A percentile compares a stretch with the other conserved stretches of the same genome.
Evolutionary conservation across 2,329 filamentous ascomycete genomes (phyloP).

Genomic region (Apiospora rasikravindrae): DNA sequence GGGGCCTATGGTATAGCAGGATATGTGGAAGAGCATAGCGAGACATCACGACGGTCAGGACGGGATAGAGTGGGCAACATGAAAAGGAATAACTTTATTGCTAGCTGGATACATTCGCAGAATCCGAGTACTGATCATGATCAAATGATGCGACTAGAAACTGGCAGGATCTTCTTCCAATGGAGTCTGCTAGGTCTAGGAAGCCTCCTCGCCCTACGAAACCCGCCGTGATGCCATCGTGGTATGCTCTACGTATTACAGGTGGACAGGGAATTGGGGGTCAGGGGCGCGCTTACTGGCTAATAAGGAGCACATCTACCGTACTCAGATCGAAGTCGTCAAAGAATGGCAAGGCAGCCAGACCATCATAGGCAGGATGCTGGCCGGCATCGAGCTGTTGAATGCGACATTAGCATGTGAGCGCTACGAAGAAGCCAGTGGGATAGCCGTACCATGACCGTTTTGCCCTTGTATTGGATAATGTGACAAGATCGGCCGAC

Average conservation of each 20-base stretch:
- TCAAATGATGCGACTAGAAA: constrained; percentile 11
- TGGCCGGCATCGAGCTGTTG: constrained; percentile 91
- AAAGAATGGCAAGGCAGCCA: constrained; percentile 93
- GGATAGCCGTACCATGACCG: constrained; percentile 79
- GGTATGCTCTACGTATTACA: constrained; percentile 23
- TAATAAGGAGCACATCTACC: constrained; percentile 95
- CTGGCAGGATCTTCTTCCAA: constrained; percentile 15
- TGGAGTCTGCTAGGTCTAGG: constrained; percentile 13
- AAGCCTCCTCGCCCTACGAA: constrained; percentile 34
- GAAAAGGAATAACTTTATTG: constrained; percentile 47
- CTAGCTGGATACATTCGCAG: constrained; percentile 43
- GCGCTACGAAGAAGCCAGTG: constrained; percentile 19
- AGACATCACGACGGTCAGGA: constrained; percentile 33
- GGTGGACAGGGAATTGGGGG: constrained; percentile 24
- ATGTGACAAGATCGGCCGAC: constrained; percentile 97
- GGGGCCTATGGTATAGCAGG: constrained; percentile 26
- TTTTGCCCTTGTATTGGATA: constrained; percentile 98
- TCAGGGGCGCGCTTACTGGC: constrained; percentile 81
- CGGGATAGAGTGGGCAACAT: constrained; percentile 32
- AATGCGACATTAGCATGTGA: constrained; percentile 26
- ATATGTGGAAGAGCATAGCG: constrained; percentile 16
- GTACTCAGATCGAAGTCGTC: constrained; percentile 98
- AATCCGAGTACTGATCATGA: constrained; percentile 20
- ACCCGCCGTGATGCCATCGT: constrained; percentile 30
- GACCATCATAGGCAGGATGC: constrained; percentile 93